Evolutionary conservation across 306 rosid species (phyloP).

Genomic region (Vachellia collinsii): DNA sequence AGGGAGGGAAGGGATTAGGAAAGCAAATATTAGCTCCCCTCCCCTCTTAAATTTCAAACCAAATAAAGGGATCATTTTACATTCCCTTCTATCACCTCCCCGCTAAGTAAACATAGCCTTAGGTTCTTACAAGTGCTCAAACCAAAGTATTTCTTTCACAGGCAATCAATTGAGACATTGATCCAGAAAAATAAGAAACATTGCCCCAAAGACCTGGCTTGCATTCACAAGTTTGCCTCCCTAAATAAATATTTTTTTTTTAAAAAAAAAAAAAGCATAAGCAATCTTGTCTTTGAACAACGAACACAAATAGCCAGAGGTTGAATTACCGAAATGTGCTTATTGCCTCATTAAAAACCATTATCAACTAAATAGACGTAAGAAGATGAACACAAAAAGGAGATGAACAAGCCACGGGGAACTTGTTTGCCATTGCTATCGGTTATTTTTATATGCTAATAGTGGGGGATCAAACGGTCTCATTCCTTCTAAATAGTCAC

Average conservation of each 20-base stretch:
- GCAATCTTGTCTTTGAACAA: slow-evolving; percentile 32
- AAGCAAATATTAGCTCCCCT: no score
- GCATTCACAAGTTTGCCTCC: slow-evolving; percentile 21
- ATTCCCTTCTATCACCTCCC: no score
- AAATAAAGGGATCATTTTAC: no score
- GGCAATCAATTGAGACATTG: slow-evolving; percentile 16
- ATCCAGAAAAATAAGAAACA: slow-evolving; percentile 3
- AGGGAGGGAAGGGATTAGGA: no score
- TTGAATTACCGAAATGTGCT: slow-evolving; percentile 26
- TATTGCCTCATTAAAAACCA: slow-evolving; percentile 13
- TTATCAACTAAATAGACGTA: slow-evolving; percentile 6
- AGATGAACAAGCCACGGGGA: slow-evolving; percentile 29
- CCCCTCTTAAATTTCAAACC: no score
- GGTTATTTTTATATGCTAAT: slow-evolving; percentile 40
- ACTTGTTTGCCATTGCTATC: slow-evolving; percentile 27
- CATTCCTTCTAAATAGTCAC: slow-evolving; percentile 35
- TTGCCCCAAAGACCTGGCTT: background rate
- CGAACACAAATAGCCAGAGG: slow-evolving; percentile 33
- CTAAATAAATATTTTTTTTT: background rate
- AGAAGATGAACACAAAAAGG: background rate
- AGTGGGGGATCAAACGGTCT: slow-evolving; percentile 10
- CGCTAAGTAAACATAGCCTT: no score
- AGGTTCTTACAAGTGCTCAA: background rate
- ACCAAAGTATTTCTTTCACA: slow-evolving; percentile 2
- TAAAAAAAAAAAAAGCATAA: background rate